These are phyloP conservation scores for Orbilia ellipsospora DNA, from an alignment of 2,329 filamentous ascomycete genomes.

Conservation along the genomic window DNA sequence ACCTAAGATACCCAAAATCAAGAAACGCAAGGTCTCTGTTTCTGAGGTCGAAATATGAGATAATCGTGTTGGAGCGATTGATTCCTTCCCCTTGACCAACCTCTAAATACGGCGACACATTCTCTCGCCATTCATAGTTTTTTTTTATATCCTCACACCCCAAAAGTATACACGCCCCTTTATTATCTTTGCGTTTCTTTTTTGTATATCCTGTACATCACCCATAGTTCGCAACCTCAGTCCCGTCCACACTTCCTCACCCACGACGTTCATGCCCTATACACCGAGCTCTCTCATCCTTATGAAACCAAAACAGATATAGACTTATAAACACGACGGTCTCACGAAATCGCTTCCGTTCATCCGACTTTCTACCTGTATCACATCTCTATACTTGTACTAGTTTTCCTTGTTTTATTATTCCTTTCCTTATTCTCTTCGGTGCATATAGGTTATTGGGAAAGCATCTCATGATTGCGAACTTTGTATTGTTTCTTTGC, in stretches of 20 bases:
- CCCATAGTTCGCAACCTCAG: slow-evolving; percentile 1
- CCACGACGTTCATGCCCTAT: slow-evolving; percentile 30
- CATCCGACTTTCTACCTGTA: slow-evolving; percentile 27
- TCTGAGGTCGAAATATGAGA: slow-evolving; percentile 29
- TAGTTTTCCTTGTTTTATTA: slow-evolving; percentile 12
- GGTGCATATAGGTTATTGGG: slow-evolving; percentile 57
- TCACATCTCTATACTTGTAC: slow-evolving; percentile 47
- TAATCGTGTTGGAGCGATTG: background rate
- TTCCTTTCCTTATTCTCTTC: slow-evolving; percentile 55
- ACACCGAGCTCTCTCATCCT: slow-evolving; percentile 15
- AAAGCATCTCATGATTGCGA: slow-evolving; percentile 56
- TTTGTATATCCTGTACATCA: slow-evolving; percentile 48
- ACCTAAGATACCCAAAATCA: slow-evolving; percentile 57
- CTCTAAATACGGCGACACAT: background rate
- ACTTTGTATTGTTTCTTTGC: slow-evolving; percentile 32
- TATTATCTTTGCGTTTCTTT: slow-evolving; percentile 3
- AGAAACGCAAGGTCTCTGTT: slow-evolving; percentile 57
- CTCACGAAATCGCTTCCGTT: slow-evolving; percentile 20
- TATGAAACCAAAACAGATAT: slow-evolving; percentile 28
- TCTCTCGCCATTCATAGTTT: background rate
- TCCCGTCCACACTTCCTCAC: slow-evolving; percentile 5
- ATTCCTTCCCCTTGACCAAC: background rate
- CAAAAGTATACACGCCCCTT: slow-evolving; percentile 27
- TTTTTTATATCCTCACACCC: slow-evolving; percentile 6
- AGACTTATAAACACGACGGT: slow-evolving; percentile 42